Evolutionary conservation across 768 basidiomycete genomes (phyloP), one percentile per base, ranked within the genome.

Genomic region (Lanmaoa rubissima): DNA sequence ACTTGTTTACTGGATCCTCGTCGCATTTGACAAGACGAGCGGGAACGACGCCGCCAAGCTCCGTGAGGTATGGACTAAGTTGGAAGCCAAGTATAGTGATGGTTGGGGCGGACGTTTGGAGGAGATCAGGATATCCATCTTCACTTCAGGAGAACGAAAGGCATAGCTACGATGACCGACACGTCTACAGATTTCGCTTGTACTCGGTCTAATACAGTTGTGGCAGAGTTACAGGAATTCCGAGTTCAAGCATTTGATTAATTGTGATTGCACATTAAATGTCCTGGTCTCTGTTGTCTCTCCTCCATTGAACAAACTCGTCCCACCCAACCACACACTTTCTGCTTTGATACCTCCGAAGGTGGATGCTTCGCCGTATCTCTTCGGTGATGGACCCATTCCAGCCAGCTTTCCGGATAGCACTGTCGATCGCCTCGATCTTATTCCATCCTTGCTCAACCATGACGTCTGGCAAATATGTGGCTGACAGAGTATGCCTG

Each of bases 351-450:
- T 94, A 96, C 67, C 92, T 75, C 56, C 88, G 82, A 63, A 96
- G 79, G 68, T 79, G 86, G 63, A 94, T 73, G 66, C 84, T 85
- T 62, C 89, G 78, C 47, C 92, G 79, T 48, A 93, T 72, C 63
- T 90, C 90, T 69, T 96, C 94, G 1, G 86, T 90, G 65, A 95
- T 90, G 48, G 73, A 72, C 1, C 91, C 92, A 54, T 71, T 82
- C 88, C 89, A 98, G 4, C 94, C 97, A 4, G 95, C 92, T 74
- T 99, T 99, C 60, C 84, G 82, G 61, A 98, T 93, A 31, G 94
- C 93, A 64, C 87, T 93, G 63, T 95, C 87, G 39, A 99, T 75
- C 8, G 96, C 88, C 71, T 97, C 90, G 55, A 88, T 76, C 80
- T 89, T 90, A 59, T 86, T 83, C 97, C 97, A 99, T 8, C 92